These are phyloP conservation scores for Cystobasidium tubakii DNA, from an alignment of 768 basidiomycete genomes.

Conservation along the genomic window DNA sequence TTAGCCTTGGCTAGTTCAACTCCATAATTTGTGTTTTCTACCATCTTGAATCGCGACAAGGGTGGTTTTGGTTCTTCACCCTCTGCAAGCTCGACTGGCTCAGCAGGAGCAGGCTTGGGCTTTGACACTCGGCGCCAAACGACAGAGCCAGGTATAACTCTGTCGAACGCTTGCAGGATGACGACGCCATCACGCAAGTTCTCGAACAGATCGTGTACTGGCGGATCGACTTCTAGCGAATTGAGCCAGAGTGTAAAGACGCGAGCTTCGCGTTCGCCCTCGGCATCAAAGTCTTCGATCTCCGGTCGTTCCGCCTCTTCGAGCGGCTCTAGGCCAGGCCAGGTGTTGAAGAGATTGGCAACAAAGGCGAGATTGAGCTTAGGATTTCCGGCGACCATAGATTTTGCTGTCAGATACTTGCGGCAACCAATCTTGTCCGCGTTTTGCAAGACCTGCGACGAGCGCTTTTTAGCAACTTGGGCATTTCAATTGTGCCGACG, in stretches of 20 bases:
- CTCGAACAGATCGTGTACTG: constrained; percentile 93
- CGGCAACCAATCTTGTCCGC: constrained; percentile 89
- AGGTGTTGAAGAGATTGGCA: constrained; percentile 96
- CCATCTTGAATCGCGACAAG: constrained; percentile 89
- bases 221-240: constrained; percentile 90
- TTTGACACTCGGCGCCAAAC: constrained; percentile 94
- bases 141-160: constrained; percentile 83
- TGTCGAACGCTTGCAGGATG: constrained; percentile 94
- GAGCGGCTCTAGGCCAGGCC: constrained; percentile 85
- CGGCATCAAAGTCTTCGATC: constrained; percentile 96
- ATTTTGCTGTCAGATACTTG: constrained; percentile 87
- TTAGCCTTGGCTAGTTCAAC: constrained; percentile 89
- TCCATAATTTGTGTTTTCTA: constrained; percentile 95
- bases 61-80: constrained; percentile 60
- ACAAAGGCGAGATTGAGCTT: constrained; percentile 97
- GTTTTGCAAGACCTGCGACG: constrained; percentile 70
- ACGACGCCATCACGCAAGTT: constrained; percentile 75
- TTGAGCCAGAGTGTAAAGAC: constrained; percentile 99
- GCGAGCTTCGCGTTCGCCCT: constrained; percentile 94
- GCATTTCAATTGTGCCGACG: neutral
- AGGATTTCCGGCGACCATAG: constrained; percentile 88
- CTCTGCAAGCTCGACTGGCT: constrained; percentile 35
- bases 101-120: constrained; percentile 42
- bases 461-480: neutral
- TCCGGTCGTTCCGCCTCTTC: constrained; percentile 90